Evolutionary conservation across 192 early-diverging fungal genomes (phyloP).

Genomic region (Backusella tarrabulga): DNA sequence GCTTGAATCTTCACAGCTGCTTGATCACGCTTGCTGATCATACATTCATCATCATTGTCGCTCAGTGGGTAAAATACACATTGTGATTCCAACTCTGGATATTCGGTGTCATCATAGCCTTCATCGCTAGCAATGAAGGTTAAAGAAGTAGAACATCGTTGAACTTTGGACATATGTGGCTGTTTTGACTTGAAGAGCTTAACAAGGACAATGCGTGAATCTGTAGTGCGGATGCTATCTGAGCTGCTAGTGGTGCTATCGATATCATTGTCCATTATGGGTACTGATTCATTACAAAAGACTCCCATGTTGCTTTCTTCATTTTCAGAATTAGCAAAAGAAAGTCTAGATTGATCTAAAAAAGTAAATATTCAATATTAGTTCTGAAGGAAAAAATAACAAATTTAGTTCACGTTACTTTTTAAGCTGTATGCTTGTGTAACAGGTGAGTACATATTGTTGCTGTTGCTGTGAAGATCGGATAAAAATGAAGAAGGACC

Average conservation of each 20-base stretch:
- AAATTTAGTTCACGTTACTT: slow-evolving; percentile 4
- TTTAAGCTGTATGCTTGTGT: neutral
- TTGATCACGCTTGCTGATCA: neutral
- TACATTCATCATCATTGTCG: neutral
- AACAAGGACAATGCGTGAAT: neutral
- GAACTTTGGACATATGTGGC: neutral
- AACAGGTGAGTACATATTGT: neutral
- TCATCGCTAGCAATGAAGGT: slow-evolving; percentile 13
- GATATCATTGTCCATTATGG: neutral
- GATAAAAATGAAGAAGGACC: slow-evolving; percentile 28
- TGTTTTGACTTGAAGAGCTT: neutral
- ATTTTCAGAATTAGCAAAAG: slow-evolving; percentile 8
- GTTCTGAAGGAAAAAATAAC: neutral
- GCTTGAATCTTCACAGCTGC: slow-evolving; percentile 24
- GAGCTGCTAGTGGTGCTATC: neutral
- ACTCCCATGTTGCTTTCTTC: slow-evolving; percentile 1
- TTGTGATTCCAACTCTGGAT: slow-evolving; percentile 20
- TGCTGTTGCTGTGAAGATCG: neutral
- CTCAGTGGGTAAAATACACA: slow-evolving; percentile 20
- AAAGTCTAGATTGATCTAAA: neutral
- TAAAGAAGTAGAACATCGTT: neutral
- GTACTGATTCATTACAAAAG: slow-evolving; percentile 14
- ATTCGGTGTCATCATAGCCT: slow-evolving; percentile 12
- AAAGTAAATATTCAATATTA: neutral
- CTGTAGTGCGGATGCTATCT: neutral